A percentile compares a stretch with the other conserved stretches of the same genome.
phyloP scores from a whole-genome alignment of 176 grass and related monocot genomes.

The Alloteropsis semialata region DNA sequence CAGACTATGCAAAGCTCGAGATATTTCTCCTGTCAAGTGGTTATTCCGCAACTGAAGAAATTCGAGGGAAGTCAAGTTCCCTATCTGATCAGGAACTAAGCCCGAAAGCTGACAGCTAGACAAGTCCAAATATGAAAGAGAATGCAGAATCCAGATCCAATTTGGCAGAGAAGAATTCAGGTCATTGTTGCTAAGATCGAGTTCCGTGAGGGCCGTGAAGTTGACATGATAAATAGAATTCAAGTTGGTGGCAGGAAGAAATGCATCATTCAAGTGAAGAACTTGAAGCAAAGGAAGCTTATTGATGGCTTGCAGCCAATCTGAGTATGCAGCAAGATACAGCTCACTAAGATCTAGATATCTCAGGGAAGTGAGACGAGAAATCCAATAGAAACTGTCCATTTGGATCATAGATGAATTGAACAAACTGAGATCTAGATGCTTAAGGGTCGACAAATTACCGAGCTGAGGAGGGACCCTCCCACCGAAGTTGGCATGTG shows the following conservation, averaged over 20 bases:
- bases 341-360: neutral
- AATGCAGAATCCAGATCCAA: neutral
- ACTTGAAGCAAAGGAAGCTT: slow-evolving; percentile 3
- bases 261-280: neutral
- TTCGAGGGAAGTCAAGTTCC: neutral
- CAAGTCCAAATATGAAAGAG: neutral
- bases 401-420: neutral
- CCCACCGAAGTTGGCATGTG: neutral
- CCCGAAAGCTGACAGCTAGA: neutral
- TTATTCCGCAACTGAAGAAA: neutral
- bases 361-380: neutral
- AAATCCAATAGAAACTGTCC: neutral
- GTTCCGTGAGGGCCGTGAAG: neutral
- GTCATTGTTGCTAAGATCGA: neutral
- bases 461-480: neutral
- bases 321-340: neutral
- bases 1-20: neutral
- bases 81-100: neutral
- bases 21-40: neutral
- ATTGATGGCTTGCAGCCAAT: neutral
- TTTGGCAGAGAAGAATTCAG: neutral
- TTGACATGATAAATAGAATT: neutral
- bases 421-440: neutral
- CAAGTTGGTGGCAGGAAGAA: neutral
- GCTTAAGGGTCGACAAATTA: neutral